Base-by-base conservation (phyloP, 2,329 filamentous ascomycete species). In the Arthrinium phaeospermum region DNA sequence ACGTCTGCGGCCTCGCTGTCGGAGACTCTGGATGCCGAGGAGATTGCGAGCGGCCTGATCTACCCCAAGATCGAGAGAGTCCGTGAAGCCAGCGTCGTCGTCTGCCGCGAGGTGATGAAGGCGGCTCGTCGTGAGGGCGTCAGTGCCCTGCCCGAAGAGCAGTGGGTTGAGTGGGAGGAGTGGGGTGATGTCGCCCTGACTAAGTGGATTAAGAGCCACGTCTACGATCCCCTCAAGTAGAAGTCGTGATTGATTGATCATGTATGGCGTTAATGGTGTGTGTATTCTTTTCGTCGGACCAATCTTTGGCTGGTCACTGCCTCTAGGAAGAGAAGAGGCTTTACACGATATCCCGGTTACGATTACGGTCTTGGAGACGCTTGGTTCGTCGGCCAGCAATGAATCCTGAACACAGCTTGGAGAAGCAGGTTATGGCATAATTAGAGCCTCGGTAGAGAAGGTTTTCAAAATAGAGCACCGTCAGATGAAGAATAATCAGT, bases 1-100 rank as follows among this genome's bases (percentile, higher is more conserved):
- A 95, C 93, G 69, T 96, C 95, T 45, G 96, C 94, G 41, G 92
- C 92, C 53, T 92, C 94, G 5, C 90, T 98, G 27, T 90, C 94
- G 22, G 91, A 91, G 72, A 91, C 93, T 46, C 89, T 99, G 74
- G 95, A 92, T 75, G 87, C 91, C 51, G 92, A 96, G 74, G 96
- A 99, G 86, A 86, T 94, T 78, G 90, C 92, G 71, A 90, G 92
- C 81, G 94, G 94, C 71, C 91, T 97, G 81, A 92, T 98, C 79
- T 98, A 99, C 86, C 96, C 94, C 16, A 91, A 92, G 80, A 94
- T 99, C 80, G 91, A 94, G 82, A 93, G 96, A 75, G 97, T 99
- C 76, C 91, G 96, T 64, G 94, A 98, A 45, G 95, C 97, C 73
- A 96, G 92, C 80, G 88, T 98, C 73, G 83, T 93, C 68, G 95